phyloP scores from a whole-genome alignment of 495 filamentous ascomycete genomes.

The Podospora bellae-mahoneyi region DNA sequence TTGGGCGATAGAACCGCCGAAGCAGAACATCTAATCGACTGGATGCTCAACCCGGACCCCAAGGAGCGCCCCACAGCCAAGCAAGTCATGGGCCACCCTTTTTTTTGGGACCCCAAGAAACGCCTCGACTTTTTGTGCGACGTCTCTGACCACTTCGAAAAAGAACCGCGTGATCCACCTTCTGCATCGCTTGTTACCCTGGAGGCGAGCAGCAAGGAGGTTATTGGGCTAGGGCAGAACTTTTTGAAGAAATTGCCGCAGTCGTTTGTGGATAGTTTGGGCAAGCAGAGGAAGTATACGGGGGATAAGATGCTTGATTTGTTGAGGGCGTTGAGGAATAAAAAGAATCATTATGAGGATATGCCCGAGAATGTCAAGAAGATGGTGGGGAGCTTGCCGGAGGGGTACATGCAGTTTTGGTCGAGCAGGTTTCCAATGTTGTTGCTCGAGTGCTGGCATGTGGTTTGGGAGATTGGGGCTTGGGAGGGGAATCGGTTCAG shows the following conservation, averaged over 20 bases:
- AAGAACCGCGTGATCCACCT: slow-evolving; percentile 76
- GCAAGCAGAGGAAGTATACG: slow-evolving; percentile 94
- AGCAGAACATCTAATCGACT: slow-evolving; percentile 76
- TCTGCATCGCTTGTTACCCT: slow-evolving; percentile 64
- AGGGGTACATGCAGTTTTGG: slow-evolving; percentile 88
- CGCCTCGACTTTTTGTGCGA: slow-evolving; percentile 87
- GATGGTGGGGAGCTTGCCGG: slow-evolving; percentile 74
- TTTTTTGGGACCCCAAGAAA: slow-evolving; percentile 90
- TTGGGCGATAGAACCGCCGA: slow-evolving; percentile 81
- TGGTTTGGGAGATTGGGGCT: slow-evolving; percentile 63
- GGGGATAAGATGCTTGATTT: slow-evolving; percentile 79
- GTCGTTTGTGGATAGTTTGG: slow-evolving; percentile 78
- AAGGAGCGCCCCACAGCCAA: slow-evolving; percentile 66
- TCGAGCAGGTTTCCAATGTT: slow-evolving; percentile 74
- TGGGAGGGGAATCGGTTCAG: slow-evolving; percentile 69
- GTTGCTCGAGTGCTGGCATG: slow-evolving; percentile 73
- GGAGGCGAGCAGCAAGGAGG: slow-evolving; percentile 41
- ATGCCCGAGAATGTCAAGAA: slow-evolving; percentile 76
- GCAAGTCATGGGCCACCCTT: slow-evolving; percentile 83
- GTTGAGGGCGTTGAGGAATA: slow-evolving; percentile 87
- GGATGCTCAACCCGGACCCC: slow-evolving; percentile 75
- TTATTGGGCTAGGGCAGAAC: slow-evolving; percentile 44
- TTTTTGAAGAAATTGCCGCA: slow-evolving; percentile 74
- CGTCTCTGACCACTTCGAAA: slow-evolving; percentile 91
- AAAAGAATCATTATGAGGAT: slow-evolving; percentile 91